Conservation (phyloP, 352 stramenopile genomes). For the Pythium monospermum region DNA sequence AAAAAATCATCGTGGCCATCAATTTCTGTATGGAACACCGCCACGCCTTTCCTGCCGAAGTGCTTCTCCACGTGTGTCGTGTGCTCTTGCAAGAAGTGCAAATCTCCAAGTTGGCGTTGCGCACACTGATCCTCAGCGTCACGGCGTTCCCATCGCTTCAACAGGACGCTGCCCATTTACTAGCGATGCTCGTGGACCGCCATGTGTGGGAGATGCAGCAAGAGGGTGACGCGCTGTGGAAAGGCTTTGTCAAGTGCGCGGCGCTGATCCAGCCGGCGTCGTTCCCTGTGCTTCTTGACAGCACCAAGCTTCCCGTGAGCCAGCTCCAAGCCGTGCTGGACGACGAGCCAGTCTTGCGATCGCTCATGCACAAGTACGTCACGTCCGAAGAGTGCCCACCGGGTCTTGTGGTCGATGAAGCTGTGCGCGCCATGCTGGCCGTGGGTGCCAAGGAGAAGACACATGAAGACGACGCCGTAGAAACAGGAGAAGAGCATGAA, state of each 20-base stretch:
- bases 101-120: conserved; percentile 64
- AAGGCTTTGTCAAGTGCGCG: conserved; percentile 75
- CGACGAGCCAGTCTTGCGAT: conserved; percentile 54
- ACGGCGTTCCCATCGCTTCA: conserved; percentile 64
- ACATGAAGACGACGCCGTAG: not conserved
- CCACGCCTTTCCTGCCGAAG: conserved; percentile 71
- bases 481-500: not conserved
- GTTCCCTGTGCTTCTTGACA: conserved; percentile 54
- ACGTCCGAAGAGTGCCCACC: conserved; percentile 4
- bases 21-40: conserved; percentile 79
- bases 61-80: conserved; percentile 61
- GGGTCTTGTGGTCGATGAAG: conserved; percentile 14
- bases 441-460: not conserved
- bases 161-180: conserved; percentile 49
- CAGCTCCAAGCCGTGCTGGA: conserved; percentile 48
- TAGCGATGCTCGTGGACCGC: conserved; percentile 47
- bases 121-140: conserved; percentile 75
- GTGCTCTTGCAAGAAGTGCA: conserved; percentile 54
- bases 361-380: conserved; percentile 40
- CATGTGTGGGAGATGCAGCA: conserved; percentile 57
- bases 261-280: conserved; percentile 70
- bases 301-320: conserved; percentile 28
- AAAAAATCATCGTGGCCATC: conserved; percentile 71
- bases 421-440: conserved; percentile 12
- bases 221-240: conserved; percentile 53